Evolutionary conservation across 2,329 filamentous ascomycete genomes (phyloP).

Genomic region (Penicillium sumatraense): DNA sequence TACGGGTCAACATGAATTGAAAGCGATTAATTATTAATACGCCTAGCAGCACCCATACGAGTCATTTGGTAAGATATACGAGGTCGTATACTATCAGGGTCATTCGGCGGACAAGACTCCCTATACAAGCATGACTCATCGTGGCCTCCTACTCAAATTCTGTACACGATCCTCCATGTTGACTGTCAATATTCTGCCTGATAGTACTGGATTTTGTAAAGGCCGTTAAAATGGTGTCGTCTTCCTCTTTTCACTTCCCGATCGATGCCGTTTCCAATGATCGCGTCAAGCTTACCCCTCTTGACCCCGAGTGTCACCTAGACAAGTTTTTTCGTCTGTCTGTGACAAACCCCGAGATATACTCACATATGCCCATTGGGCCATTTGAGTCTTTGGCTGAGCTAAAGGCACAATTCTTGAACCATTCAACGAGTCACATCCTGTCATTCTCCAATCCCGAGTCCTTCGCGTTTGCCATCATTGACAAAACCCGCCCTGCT

Average conservation of each 20-base stretch:
- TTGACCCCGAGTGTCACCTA: constrained; percentile 20
- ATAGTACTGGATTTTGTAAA: no score
- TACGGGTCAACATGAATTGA: no score
- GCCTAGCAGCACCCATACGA: no score
- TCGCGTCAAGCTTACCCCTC: constrained; percentile 25
- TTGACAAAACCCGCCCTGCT: constrained; percentile 21
- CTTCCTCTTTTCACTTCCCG: constrained; percentile 14
- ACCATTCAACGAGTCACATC: constrained; percentile 4
- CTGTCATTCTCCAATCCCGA: constrained; percentile 22
- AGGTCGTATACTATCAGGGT: no score
- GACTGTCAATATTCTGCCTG: no score
- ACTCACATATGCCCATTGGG: constrained; percentile 16
- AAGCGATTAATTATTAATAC: no score
- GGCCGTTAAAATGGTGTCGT: constrained; percentile 8
- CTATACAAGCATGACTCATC: no score
- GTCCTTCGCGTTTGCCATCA: constrained; percentile 23
- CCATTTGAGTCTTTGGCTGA: constrained; percentile 9
- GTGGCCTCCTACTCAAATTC: no score
- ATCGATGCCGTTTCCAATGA: constrained; percentile 14
- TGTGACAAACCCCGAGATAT: constrained; percentile 16
- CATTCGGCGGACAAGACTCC: no score
- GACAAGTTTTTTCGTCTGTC: constrained; percentile 18
- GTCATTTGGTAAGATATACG: no score
- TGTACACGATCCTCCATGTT: no score
- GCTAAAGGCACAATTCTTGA: constrained; percentile 15